Evolutionary conservation across 2,329 filamentous ascomycete species (phyloP), one percentile per base, ranked within the genome.

Genomic region (Penicillium thymicola): DNA sequence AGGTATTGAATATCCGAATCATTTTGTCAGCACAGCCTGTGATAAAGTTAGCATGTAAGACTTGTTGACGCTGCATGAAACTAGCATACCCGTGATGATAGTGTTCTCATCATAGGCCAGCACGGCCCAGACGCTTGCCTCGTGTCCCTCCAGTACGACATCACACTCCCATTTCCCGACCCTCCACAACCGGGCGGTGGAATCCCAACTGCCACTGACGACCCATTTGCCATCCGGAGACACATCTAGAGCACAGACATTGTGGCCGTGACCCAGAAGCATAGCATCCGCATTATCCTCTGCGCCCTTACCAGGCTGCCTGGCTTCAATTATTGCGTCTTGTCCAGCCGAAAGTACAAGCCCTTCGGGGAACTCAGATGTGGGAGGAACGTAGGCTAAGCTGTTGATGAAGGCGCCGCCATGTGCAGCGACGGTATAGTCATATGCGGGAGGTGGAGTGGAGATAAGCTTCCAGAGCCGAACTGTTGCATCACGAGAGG

Each of bases 151-250:
- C 18, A 99, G 79, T 45, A 88, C 78, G 32, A 86, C 76, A 61
- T 89, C 84, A 10, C 84, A 84, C 69, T 95, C 91, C 90, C 93
- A 97, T 63, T 88, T 92, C 40, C 85, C 84, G n/a, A 94, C 79
- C 60, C 82, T 83, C 94, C 94, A 99, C 51, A 97, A 78, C 53
- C 91, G 87, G 28, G 91, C 92, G 62, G 92, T 89, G 30, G 85
- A 85, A 74, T 99, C 94, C 94, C 94, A 99, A 67, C 92, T 90
- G 32, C 93, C 94, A 63, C 93, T 97, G 45, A 97, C 87, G 40
- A 97, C 81, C 72, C 86, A 90, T 44, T 78, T 83, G 2, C 87
- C 88, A 57, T 86, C 83, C 1, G 88, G 83, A 49, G 87, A 88
- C 16, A 90, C 87, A 67, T 96, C 90, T 43, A 99, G 77, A 9